Evolutionary conservation across 139 green algal species (phyloP).

Genomic region (Chlamydomonas sp.): DNA sequence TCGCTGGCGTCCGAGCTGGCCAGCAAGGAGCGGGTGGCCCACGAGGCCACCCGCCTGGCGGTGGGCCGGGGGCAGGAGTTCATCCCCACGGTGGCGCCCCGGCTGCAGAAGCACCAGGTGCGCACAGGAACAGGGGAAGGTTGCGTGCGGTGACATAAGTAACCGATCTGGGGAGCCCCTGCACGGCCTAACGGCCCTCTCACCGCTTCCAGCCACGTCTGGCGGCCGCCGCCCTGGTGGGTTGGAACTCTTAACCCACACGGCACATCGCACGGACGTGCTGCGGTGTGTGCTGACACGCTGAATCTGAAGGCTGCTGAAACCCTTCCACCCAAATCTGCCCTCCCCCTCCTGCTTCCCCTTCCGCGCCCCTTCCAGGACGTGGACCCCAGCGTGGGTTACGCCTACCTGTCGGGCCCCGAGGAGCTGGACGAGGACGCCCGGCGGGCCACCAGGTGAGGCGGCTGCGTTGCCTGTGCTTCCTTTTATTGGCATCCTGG

Average conservation of each 20-base stretch:
- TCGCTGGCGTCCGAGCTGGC: constrained; percentile 52
- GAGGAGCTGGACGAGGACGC: constrained; percentile 47
- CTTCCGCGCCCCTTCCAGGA: neutral
- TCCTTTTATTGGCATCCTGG: no score
- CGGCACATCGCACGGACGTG: no score
- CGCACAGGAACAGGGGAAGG: neutral
- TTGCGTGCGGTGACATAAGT: neutral
- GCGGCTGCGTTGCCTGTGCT: neutral
- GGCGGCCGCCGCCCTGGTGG: neutral
- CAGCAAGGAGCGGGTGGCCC: constrained; percentile 55
- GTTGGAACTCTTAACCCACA: no score
- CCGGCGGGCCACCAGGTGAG: constrained; percentile 17
- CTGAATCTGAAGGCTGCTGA: neutral
- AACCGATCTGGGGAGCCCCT: neutral
- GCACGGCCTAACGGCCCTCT: neutral
- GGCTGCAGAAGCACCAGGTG: constrained; percentile 31
- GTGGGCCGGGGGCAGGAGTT: constrained; percentile 55
- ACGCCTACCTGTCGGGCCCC: constrained; percentile 53
- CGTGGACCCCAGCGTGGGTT: constrained; percentile 20
- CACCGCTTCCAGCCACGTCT: neutral
- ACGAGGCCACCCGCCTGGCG: constrained; percentile 50
- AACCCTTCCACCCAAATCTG: neutral
- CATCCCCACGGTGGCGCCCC: constrained; percentile 13
- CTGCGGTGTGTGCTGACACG: no score
- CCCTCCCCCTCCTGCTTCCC: neutral